Percentiles rank a stretch among this genome's conserved stretches.
Evolutionary conservation across 1,284 basidiomycete species (phyloP).

Genomic region (Porodaedalea pini): DNA sequence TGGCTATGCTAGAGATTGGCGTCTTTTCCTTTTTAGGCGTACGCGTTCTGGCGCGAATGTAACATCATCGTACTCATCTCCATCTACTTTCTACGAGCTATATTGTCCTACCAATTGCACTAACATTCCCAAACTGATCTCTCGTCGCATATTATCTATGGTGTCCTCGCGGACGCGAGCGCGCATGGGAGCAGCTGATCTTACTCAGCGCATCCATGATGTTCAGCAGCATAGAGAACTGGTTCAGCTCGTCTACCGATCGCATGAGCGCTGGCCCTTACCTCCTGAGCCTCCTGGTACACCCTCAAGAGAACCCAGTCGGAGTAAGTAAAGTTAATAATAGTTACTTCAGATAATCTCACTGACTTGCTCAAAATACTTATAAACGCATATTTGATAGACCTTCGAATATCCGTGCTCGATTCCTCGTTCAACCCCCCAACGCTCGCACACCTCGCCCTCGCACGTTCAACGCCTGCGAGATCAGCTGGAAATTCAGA

Average conservation of each 20-base stretch:
- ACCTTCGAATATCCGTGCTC: constrained; percentile 60
- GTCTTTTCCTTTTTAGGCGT: too few relatives aligned
- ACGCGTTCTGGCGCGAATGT: too few relatives aligned
- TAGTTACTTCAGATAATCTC: too few relatives aligned
- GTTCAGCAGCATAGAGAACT: constrained; percentile 45
- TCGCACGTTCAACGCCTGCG: constrained; percentile 40
- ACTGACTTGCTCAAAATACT: neutral
- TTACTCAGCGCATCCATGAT: constrained; percentile 33
- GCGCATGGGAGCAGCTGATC: neutral
- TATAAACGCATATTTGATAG: neutral
- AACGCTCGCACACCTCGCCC: constrained; percentile 79
- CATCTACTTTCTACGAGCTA: neutral
- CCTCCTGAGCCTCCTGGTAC: neutral
- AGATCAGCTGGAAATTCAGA: neutral
- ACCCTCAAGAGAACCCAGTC: neutral
- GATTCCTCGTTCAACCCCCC: constrained; percentile 97
- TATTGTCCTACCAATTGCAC: neutral
- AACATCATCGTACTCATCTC: too few relatives aligned
- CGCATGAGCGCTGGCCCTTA: constrained; percentile 57
- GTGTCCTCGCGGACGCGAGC: neutral
- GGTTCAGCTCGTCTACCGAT: constrained; percentile 51
- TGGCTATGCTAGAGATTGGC: too few relatives aligned
- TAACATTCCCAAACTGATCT: neutral
- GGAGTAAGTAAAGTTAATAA: too few relatives aligned
- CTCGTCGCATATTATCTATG: neutral